Conservation (phyloP, 2,329 filamentous ascomycete genomes). For the Monosporascus sp. region DNA sequence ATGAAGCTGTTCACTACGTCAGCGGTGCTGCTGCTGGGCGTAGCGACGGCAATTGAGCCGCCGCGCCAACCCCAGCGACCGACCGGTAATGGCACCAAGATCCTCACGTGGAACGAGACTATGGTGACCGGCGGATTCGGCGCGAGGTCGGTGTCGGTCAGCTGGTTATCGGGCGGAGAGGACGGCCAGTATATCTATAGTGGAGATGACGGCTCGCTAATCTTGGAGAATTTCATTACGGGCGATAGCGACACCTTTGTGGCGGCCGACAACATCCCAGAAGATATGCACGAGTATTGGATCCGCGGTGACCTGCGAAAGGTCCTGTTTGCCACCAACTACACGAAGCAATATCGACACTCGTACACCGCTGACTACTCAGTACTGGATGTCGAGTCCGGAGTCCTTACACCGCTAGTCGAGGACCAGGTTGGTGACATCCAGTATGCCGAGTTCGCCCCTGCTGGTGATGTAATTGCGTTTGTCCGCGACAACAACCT, state of each 20-base stretch:
- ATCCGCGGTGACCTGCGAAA: slow-evolving; percentile 55
- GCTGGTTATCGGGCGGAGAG: slow-evolving; percentile 53
- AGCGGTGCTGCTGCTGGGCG: slow-evolving; percentile 10
- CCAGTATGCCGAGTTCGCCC: slow-evolving; percentile 60
- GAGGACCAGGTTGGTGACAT: slow-evolving; percentile 58
- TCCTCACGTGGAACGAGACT: slow-evolving; percentile 58
- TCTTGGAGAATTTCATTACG: slow-evolving; percentile 58
- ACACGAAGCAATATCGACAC: slow-evolving; percentile 64
- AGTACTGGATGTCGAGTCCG: slow-evolving; percentile 55
- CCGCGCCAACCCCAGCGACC: slow-evolving; percentile 50
- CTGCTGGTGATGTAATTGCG: slow-evolving; percentile 52
- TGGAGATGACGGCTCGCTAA: slow-evolving; percentile 44
- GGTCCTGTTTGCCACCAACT: slow-evolving; percentile 59
- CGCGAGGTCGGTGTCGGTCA: slow-evolving; percentile 42
- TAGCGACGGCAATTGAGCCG: slow-evolving; percentile 38
- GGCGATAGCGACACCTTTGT: slow-evolving; percentile 53
- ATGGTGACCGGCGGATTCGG: slow-evolving; percentile 41
- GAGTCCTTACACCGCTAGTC: slow-evolving; percentile 49
- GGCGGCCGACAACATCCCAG: slow-evolving; percentile 50
- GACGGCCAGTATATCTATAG: slow-evolving; percentile 59
- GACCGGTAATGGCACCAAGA: slow-evolving; percentile 48
- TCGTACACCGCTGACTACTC: slow-evolving; percentile 65
- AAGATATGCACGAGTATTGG: slow-evolving; percentile 51
- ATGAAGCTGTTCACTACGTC: slow-evolving; percentile 12
- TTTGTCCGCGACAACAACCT: slow-evolving; percentile 65